Percentiles rank a stretch among this genome's conserved stretches.
Evolutionary conservation across 2,329 filamentous ascomycete genomes (phyloP).

Genomic region (Sporothrix protearum): DNA sequence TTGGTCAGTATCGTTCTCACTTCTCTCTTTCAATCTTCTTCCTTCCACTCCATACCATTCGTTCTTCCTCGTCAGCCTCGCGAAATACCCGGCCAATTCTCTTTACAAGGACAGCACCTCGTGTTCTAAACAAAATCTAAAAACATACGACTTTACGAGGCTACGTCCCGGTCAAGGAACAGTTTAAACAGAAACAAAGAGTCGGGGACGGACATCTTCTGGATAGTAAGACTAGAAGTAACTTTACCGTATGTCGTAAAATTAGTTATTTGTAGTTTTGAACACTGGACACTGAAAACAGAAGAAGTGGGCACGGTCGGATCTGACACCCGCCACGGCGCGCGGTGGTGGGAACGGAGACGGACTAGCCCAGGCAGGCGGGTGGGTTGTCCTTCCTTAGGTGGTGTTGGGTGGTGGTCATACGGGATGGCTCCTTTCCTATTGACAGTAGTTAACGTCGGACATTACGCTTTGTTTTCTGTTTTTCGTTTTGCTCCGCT

Average conservation of each 20-base stretch:
- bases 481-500: conserved; percentile 9
- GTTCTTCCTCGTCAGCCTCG: background rate
- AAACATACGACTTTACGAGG: background rate
- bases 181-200: background rate
- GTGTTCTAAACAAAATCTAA: background rate
- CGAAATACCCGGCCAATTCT: background rate
- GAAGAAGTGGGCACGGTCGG: background rate
- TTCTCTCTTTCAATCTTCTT: background rate
- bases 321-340: background rate
- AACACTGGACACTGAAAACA: background rate
- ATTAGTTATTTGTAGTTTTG: background rate
- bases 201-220: background rate
- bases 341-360: background rate
- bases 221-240: no score
- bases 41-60: background rate
- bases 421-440: background rate
- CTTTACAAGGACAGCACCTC: background rate
- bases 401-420: background rate
- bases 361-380: background rate
- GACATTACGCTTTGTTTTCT: background rate
- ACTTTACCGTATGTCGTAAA: no score
- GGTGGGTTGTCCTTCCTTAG: background rate
- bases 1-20: background rate
- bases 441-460: no score
- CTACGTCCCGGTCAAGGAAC: background rate